Percentiles rank a stretch among this genome's conserved stretches.
These are phyloP conservation scores for Tylopilus subfusipes DNA, from an alignment of 768 basidiomycete genomes.

Conservation along the genomic window DNA sequence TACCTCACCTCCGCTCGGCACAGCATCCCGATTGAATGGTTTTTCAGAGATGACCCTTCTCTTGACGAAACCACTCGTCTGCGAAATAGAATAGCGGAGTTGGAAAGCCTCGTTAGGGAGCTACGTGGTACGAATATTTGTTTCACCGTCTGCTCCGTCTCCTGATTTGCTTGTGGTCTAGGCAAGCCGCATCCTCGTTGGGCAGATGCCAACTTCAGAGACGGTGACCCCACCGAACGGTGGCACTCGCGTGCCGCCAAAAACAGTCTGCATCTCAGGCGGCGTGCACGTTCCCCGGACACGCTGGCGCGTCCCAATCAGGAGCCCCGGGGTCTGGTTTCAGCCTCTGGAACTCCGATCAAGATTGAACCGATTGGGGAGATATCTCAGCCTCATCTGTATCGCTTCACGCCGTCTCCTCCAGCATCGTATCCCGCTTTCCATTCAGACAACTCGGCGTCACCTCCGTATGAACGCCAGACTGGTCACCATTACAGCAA, in stretches of 20 bases:
- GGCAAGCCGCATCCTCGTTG: conserved; percentile 87
- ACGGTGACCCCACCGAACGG: conserved; percentile 78
- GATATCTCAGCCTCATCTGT: conserved; percentile 47
- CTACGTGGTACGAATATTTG: conserved; percentile 56
- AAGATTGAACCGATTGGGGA: conserved; percentile 63
- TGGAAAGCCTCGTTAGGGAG: conserved; percentile 89
- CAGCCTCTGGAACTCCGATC: conserved; percentile 55
- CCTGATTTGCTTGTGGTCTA: conserved; percentile 28
- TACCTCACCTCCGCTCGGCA: background rate
- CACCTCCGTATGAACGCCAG: conserved; percentile 35
- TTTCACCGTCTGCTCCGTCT: conserved; percentile 5
- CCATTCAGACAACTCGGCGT: conserved; percentile 41
- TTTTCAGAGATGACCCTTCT: conserved; percentile 73
- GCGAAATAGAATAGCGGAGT: conserved; percentile 84
- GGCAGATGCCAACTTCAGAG: conserved; percentile 76
- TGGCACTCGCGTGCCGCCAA: conserved; percentile 84
- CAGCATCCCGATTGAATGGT: background rate
- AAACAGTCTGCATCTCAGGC: conserved; percentile 48
- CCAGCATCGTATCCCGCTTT: conserved; percentile 52
- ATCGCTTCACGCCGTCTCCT: conserved; percentile 68
- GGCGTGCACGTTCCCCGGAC: conserved; percentile 37
- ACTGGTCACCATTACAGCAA: conserved; percentile 33
- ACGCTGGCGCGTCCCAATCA: conserved; percentile 32
- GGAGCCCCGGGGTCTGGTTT: conserved; percentile 39
- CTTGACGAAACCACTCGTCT: conserved; percentile 85